Conservation (phyloP, 768 basidiomycete genomes). For the Agaricus blazei region DNA sequence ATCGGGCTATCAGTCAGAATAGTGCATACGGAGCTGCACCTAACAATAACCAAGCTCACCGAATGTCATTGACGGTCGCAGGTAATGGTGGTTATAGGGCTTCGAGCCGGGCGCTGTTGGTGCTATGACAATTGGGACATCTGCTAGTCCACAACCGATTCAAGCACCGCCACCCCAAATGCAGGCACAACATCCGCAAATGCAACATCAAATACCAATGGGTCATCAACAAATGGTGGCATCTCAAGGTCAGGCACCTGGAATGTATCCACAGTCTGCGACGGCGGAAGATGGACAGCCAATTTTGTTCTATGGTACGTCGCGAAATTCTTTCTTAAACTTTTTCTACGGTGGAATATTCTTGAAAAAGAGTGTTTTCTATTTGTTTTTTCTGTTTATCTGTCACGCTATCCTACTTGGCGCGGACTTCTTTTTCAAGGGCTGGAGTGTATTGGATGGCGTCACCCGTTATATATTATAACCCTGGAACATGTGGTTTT, state of each 20-base stretch:
- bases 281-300: conserved; percentile 78
- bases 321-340: not conserved
- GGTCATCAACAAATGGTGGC: not conserved
- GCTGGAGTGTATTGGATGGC: not conserved
- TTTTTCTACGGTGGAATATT: not conserved
- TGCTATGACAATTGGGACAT: conserved; percentile 25
- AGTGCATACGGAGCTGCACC: conserved; percentile 11
- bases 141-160: conserved; percentile 20
- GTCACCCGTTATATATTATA: not conserved
- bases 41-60: conserved; percentile 30
- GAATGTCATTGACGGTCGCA: not conserved
- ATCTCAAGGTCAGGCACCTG: conserved; percentile 2
- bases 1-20: not conserved
- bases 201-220: conserved; percentile 4
- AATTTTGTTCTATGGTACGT: conserved; percentile 86
- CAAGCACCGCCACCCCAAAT: not conserved
- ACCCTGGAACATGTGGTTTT: not conserved
- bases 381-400: too few relatives aligned
- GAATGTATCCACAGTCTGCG: conserved; percentile 26
- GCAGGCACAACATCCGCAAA: not conserved
- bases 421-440: not conserved
- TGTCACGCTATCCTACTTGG: too few relatives aligned
- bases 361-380: too few relatives aligned
- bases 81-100: conserved; percentile 3
- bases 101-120: conserved; percentile 22